Conservation (phyloP, 305 asterid species). For the Fraxinus latifolia region DNA sequence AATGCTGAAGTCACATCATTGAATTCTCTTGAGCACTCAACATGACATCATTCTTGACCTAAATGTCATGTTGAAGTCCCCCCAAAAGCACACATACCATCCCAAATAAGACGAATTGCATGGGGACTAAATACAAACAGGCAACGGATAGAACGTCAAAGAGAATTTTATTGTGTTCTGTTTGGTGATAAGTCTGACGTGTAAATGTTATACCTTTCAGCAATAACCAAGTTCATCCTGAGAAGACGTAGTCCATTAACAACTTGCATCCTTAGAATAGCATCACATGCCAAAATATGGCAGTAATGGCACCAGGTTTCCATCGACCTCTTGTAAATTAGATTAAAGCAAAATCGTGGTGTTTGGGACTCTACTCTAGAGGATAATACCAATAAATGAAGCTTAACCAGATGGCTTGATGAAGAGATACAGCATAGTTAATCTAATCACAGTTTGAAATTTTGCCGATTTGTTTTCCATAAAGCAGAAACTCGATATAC, state of each 20-base stretch:
- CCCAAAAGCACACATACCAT: neutral
- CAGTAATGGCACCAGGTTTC: neutral
- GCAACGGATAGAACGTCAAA: neutral
- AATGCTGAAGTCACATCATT: neutral
- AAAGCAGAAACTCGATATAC: neutral
- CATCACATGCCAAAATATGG: neutral
- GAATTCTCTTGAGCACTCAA: neutral
- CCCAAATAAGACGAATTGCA: neutral
- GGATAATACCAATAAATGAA: neutral
- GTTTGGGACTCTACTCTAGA: neutral
- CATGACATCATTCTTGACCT: neutral
- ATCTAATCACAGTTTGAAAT: neutral
- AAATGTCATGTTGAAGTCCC: neutral
- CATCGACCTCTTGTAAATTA: neutral
- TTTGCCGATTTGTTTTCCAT: neutral
- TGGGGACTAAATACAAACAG: neutral
- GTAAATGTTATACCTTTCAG: neutral
- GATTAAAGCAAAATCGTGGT: neutral
- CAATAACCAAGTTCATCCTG: neutral
- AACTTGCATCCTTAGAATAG: neutral
- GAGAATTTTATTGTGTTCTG: neutral
- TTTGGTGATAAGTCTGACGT: neutral
- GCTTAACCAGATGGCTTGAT: neutral
- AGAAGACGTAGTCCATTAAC: neutral
- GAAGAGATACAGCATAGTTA: neutral